Evolutionary conservation across 495 filamentous ascomycete species (phyloP).

Genomic region (Penicillium robsamsonii): DNA sequence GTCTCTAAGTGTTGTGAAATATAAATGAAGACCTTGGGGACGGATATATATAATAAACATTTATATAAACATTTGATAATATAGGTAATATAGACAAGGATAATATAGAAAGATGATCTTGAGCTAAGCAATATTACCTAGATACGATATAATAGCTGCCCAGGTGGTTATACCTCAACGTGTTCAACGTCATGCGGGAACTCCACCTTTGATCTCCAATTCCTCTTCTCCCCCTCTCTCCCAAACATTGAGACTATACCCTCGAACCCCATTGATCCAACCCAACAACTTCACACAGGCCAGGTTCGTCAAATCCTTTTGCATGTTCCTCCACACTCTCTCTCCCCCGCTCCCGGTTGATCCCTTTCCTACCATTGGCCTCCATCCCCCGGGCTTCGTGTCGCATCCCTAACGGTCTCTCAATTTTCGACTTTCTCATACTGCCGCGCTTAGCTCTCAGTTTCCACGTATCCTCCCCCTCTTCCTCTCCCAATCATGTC

Average conservation of each 20-base stretch:
- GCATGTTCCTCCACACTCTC: slow-evolving; percentile 16
- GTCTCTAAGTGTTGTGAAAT: no score
- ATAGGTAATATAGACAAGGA: no score
- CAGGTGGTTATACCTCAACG: background rate
- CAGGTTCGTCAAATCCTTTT: slow-evolving; percentile 19
- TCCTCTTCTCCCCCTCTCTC: background rate
- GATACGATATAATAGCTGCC: no score
- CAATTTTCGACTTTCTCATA: slow-evolving; percentile 16
- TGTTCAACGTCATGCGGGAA: slow-evolving; percentile 3
- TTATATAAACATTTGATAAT: no score
- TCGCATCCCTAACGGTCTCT: slow-evolving; percentile 12
- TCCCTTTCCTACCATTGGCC: slow-evolving; percentile 24
- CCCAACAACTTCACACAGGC: slow-evolving; percentile 2
- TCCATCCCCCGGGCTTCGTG: slow-evolving; percentile 18
- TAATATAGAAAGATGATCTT: no score
- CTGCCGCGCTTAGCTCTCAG: slow-evolving; percentile 28
- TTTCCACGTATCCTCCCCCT: background rate
- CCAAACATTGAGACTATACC: background rate
- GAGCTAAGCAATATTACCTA: no score
- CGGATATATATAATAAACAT: no score
- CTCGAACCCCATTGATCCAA: background rate
- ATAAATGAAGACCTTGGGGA: no score
- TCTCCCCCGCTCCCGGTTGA: slow-evolving; percentile 18
- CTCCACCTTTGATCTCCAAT: slow-evolving; percentile 1
- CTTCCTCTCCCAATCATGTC: slow-evolving; percentile 22